Conservation (phyloP, 2,329 filamentous ascomycete genomes). For the Penicillium sp. region DNA sequence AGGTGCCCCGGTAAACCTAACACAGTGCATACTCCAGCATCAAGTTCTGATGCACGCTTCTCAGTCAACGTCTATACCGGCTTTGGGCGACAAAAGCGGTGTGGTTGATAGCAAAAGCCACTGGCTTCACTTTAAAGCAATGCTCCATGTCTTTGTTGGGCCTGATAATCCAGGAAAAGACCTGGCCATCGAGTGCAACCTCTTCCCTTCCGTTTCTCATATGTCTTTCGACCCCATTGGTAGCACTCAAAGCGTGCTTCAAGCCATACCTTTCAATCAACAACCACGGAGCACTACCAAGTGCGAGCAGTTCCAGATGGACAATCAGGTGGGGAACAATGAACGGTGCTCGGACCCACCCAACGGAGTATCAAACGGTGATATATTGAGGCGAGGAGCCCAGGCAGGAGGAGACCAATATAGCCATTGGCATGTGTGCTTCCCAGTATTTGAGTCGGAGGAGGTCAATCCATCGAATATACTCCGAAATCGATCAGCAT, state of each 20-base stretch:
- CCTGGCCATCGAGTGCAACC: constrained; percentile 13
- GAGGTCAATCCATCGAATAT: constrained; percentile 3
- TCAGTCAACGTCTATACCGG: constrained; percentile 14
- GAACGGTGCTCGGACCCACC: constrained; percentile 4
- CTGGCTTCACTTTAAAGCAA: constrained; percentile 26
- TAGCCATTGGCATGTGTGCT: constrained; percentile 15
- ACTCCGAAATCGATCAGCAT: constrained; percentile 10
- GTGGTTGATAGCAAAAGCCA: constrained; percentile 24
- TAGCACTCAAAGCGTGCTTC: background rate
- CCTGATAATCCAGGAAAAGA: constrained; percentile 17
- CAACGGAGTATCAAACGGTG: constrained; percentile 14
- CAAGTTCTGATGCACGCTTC: constrained; percentile 16
- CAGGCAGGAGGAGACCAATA: constrained; percentile 6
- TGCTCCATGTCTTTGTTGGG: constrained; percentile 22
- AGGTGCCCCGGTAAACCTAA: constrained; percentile 31
- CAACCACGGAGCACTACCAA: background rate
- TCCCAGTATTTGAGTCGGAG: constrained; percentile 10
- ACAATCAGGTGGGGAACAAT: constrained; percentile 9
- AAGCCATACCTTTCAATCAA: constrained; percentile 6
- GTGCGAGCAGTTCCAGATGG: constrained; percentile 11
- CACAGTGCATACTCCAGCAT: constrained; percentile 24
- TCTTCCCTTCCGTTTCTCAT: constrained; percentile 10
- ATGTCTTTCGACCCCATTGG: constrained; percentile 4
- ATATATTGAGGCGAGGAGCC: background rate
- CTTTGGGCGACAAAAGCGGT: constrained; percentile 31